Base-by-base conservation (phyloP, 1,284 basidiomycete species). In the Ustilago nuda region DNA sequence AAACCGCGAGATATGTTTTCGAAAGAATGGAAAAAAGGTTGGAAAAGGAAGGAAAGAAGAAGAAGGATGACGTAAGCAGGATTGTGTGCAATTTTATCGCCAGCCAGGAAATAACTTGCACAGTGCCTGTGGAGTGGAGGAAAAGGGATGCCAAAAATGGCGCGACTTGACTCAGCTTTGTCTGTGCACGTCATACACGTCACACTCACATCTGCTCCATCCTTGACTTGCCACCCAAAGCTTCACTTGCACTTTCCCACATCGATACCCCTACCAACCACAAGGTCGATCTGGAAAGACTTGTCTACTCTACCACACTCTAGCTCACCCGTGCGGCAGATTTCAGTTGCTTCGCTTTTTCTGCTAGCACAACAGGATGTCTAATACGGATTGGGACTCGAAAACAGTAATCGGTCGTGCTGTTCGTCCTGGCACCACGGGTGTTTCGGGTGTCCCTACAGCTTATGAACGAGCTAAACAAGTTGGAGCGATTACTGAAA, bases 341-440 rank as follows among this genome's bases (percentile, higher is more conserved):
- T 27, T 27, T 27, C 23, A 27, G 23, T 27, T 27, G 19, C 48
- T 51, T 51, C 12, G n/a, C 0, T 17, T 6, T 51, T 9, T 30
- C 5, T 19, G 9, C 27, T 19, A 45, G 17, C 37, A 36, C 30
- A 23, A 11, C 64, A 69, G n/a, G 8, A 77, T 77, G 75, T 69
- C 69, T 8, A 72, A 68, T 57, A 76, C 74, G 4, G 74, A 77
- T 33, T 82, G 80, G 80, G 84, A 85, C 54, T 61, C 57, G 37
- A 82, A 77, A 13, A 87, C 88, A 62, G 91, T 94, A 78, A 94
- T 95, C 79, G 94, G 94, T 68, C 89, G 84, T 83, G 93, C 91
- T 84, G 89, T 89, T 73, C 89, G 90, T 73, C 71, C 82, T 41
- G 77, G 74, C 8, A 89, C 89, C 7, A 88, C 43, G 11, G 66